Conservation (phyloP, 2,329 filamentous ascomycete genomes). For the Uncinocarpus reesii region DNA sequence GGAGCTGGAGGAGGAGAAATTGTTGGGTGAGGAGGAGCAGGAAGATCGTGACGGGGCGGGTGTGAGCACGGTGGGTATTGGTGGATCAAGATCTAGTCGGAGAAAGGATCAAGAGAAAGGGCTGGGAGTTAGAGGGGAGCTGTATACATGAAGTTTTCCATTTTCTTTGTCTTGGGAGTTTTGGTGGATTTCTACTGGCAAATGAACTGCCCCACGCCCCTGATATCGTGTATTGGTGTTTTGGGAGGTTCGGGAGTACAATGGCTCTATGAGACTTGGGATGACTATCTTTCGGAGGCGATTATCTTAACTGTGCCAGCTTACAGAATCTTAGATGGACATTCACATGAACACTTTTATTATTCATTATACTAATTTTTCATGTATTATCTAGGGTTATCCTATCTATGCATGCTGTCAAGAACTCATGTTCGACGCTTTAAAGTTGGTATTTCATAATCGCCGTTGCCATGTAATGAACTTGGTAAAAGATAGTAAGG, state of each 20-base stretch:
- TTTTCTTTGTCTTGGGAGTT: neutral
- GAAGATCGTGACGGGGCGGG: conserved; percentile 31
- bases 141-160: conserved; percentile 25
- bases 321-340: neutral
- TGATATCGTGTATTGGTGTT: neutral
- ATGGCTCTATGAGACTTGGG: neutral
- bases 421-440: conserved; percentile 4
- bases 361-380: neutral
- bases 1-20: conserved; percentile 37
- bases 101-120: conserved; percentile 30
- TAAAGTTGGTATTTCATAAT: neutral
- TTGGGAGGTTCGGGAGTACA: neutral
- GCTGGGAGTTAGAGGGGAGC: conserved; percentile 25
- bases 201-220: too few relatives aligned
- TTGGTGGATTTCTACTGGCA: neutral
- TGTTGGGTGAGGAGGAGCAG: conserved; percentile 29
- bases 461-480: neutral
- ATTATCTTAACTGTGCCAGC: neutral
- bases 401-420: conserved; percentile 1
- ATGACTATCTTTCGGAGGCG: neutral
- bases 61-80: conserved; percentile 9
- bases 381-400: neutral
- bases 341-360: neutral
- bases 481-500: neutral
- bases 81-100: conserved; percentile 18